Evolutionary conservation across 2,329 filamentous ascomycete species (phyloP).

Genomic region (Diplodia mutila): DNA sequence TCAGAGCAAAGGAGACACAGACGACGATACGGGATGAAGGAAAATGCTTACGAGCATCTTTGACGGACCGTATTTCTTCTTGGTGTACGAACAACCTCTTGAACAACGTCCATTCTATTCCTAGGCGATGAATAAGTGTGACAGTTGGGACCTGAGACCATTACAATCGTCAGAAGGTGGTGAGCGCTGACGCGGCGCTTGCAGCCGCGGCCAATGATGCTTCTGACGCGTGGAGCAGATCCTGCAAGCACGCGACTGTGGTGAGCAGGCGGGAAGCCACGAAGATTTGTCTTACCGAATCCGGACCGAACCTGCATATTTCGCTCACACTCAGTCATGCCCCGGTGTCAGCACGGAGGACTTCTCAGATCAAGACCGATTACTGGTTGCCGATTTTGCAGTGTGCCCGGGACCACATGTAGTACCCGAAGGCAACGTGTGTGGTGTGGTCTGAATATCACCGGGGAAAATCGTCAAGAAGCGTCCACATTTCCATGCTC

Average conservation of each 20-base stretch:
- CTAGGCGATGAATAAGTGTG: background rate
- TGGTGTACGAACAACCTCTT: background rate
- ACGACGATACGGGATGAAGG: too few species aligned
- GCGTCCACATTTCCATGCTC: background rate
- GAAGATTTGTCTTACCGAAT: background rate
- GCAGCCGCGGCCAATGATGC: background rate
- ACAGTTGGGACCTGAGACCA: background rate
- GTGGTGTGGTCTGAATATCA: background rate
- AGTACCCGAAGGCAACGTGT: background rate
- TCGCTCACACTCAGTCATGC: background rate
- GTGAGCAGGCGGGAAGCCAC: background rate
- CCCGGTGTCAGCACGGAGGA: background rate
- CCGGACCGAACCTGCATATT: background rate
- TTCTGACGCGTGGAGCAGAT: background rate
- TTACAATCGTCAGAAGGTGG: background rate
- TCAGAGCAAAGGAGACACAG: too few species aligned
- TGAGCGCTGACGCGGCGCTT: background rate
- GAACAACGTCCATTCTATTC: background rate
- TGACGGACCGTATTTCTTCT: background rate
- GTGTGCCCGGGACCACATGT: background rate
- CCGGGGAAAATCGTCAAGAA: background rate
- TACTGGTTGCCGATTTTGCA: slow-evolving; percentile 15
- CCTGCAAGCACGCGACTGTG: slow-evolving; percentile 8
- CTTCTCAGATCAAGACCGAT: background rate
- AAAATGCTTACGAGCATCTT: too few species aligned